Percentiles rank a stretch among this genome's conserved stretches.
Conservation (phyloP, 305 asterid species). For the Fraxinus platypoda region DNA sequence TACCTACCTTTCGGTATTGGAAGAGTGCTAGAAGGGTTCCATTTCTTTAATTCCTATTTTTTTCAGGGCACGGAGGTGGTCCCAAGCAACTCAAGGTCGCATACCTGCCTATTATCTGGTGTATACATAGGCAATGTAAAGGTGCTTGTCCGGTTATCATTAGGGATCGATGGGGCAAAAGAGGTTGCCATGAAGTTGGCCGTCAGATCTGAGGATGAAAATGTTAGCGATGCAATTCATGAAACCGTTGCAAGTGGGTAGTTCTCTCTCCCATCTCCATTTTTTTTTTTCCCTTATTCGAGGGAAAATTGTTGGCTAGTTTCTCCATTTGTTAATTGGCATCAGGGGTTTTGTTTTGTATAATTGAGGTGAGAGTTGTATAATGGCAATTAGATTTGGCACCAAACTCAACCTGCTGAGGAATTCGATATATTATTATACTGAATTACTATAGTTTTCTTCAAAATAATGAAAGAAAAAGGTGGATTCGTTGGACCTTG, state of each 20-base stretch:
- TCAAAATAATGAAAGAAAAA: not conserved
- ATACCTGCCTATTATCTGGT: slow-evolving; percentile 78
- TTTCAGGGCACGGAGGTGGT: slow-evolving; percentile 80
- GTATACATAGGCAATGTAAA: slow-evolving; percentile 74
- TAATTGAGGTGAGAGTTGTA: slow-evolving; percentile 19
- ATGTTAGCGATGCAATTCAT: slow-evolving; percentile 75
- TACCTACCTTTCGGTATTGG: not conserved
- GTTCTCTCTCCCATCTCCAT: not conserved
- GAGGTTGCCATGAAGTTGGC: slow-evolving; percentile 93
- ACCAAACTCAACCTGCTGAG: not conserved
- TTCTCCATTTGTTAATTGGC: slow-evolving; percentile 2
- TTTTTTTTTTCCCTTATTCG: not conserved
- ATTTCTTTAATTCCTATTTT: not conserved
- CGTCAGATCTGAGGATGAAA: slow-evolving; percentile 78
- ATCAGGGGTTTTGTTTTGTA: slow-evolving; percentile 31
- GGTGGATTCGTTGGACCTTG: not conserved
- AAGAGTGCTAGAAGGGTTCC: slow-evolving; percentile 4
- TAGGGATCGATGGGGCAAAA: slow-evolving; percentile 69
- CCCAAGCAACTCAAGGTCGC: slow-evolving; percentile 77
- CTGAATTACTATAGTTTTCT: not conserved
- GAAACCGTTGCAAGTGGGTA: slow-evolving; percentile 87
- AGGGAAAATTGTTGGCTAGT: not conserved
- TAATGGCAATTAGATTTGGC: slow-evolving; percentile 13
- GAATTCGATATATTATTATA: not conserved
- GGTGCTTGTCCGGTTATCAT: slow-evolving; percentile 84